Base-by-base conservation (phyloP, 1,284 basidiomycete species). In the Farysia itapuensis region DNA sequence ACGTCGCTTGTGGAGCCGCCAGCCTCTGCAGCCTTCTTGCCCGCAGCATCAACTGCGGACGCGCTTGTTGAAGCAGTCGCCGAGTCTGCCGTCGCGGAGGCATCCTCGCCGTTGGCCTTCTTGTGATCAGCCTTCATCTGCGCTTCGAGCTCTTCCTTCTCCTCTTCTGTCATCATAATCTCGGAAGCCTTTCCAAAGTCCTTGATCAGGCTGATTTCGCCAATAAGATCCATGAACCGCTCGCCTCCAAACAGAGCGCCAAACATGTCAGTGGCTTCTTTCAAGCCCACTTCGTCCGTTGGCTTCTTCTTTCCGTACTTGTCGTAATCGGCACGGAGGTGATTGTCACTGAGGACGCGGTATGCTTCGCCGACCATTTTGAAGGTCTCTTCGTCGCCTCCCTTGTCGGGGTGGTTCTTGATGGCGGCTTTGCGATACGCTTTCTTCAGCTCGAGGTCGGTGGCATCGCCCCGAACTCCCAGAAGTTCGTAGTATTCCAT, bases 401-500 rank as follows among this genome's bases (percentile, higher is more conserved):
- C 73, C 53, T 75, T 75, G 60, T 77, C 74, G 5, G 70, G 64
- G 74, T 81, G 68, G 48, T 90, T 90, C 82, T 89, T 89, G 82
- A 97, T 93, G 18, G 94, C 93, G 58, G 88, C 86, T 78, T 89
- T 95, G 60, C 94, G 82, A 79, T 97, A 97, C 1, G 90, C 91
- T 80, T 93, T 96, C 82, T 97, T 98, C 66, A 96, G 79, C 49
- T 87, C 84, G 4, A 84, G 85, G 63, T 90, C 89, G 14, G 68
- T 59, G 9, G 63, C 67, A 23, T 71, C 60, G n/a, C 70, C 75
- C 31, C 67, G 54, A 36, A 77, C 75, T 35, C 63, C 57, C 32
- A 76, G 70, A n/a, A 76, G 67, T 40, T 75, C 69, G 59, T 76
- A 76, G 64, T 75, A 76, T 39, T 75, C 74, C 72, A 75, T 75